Conservation (phyloP, 2,329 filamentous ascomycete species). For the Aspergillus tubingensis region DNA sequence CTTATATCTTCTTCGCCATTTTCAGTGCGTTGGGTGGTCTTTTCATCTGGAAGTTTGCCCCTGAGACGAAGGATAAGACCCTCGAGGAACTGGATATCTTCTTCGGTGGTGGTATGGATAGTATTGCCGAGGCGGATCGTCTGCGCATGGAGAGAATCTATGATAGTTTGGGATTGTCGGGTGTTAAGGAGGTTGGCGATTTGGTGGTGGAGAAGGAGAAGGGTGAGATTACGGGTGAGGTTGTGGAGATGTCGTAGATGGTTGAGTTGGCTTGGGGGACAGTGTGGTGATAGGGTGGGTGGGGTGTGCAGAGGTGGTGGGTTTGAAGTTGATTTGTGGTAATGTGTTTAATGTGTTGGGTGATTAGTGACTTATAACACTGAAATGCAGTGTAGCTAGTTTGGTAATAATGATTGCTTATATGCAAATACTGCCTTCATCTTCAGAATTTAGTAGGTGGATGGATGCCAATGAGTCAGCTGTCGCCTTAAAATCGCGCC, state of each 20-base stretch:
- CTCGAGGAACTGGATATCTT: conserved; percentile 63
- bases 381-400: no score
- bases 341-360: not conserved
- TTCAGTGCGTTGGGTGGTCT: conserved; percentile 39
- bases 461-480: no score
- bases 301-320: not conserved
- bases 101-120: conserved; percentile 34
- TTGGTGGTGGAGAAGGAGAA: conserved; percentile 25
- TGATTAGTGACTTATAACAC: no score
- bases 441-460: no score
- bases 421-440: no score
- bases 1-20: conserved; percentile 47
- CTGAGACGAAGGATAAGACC: conserved; percentile 54
- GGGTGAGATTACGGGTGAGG: conserved; percentile 16
- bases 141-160: conserved; percentile 75
- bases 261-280: not conserved
- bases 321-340: not conserved
- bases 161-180: conserved; percentile 63
- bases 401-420: no score
- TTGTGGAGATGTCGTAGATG: conserved; percentile 15
- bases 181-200: conserved; percentile 28
- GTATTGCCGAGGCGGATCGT: conserved; percentile 40
- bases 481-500: no score
- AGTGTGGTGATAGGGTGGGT: not conserved
- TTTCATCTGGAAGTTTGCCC: conserved; percentile 41